Evolutionary conservation across 179 eudicot species (phyloP), one percentile per base, ranked within the genome.

Genomic region (Nepenthes alata): DNA sequence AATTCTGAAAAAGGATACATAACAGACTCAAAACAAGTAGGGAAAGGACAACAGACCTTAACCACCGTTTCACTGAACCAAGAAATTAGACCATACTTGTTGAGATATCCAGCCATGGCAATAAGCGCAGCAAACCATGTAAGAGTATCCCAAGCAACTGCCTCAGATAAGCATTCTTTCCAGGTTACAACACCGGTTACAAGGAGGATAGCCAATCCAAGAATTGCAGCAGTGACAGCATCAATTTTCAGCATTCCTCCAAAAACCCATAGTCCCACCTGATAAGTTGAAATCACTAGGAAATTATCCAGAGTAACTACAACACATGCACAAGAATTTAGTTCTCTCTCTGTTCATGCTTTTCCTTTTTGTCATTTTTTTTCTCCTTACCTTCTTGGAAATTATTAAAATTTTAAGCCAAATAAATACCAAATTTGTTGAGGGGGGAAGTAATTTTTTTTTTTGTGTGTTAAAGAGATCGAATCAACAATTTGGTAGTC

Each of bases 91-190:
- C 98, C 98, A 58, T 85, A 93, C 71, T 93, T 89, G 81, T 93
- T 93, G 37, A 93, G 90, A 77, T 93, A 93, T 13, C 95, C 97
- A 76, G 98, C 98, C 98, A 93, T 93, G 53, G 98, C 98, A 63
- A 89, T 93, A 7, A 93, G 88, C 1, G 98, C 98, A 57, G 97
- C 97, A 66, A 93, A 93, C 95, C 97, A 93, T 6, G 97, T 87
- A 12, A 93, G 97, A 60, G 98, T 93, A 73, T 93, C 98, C 98
- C 98, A 93, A 5, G 98, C 98, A 67, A 89, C 98, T 11, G 95
- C 62, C 81, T 93, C 98, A 41, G 84, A 85, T 58, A 93, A 73
- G 79, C 98, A 93, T 67, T 93, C 98, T 70, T 93, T 89, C 97
- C 97, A 93, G 70, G 98, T 89, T 55, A 93, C 94, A 68, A 93